phyloP scores from a whole-genome alignment of 148 eudicot species.

The Vaccinium corymbosum region DNA sequence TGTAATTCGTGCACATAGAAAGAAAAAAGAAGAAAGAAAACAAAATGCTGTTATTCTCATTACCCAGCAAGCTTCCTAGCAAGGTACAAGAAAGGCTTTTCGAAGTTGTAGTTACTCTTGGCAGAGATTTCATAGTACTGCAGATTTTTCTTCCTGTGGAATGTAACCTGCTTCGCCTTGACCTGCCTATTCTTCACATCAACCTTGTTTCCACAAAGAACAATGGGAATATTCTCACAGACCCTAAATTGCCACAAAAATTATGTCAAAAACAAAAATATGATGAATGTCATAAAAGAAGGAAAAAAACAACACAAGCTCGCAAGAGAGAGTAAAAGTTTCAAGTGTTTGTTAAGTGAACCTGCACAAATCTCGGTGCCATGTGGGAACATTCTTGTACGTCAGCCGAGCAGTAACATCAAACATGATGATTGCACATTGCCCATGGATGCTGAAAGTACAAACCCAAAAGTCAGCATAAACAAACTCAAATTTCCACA shows the following conservation, averaged over 20 bases:
- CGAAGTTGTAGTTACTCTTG: no score
- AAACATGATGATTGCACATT: constrained; percentile 21
- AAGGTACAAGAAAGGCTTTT: constrained; percentile 20
- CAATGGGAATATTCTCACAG: constrained; percentile 10
- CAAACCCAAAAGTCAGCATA: not conserved
- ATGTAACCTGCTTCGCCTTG: no score
- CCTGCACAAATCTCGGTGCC: constrained; percentile 22
- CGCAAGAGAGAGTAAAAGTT: not conserved
- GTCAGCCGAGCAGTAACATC: constrained; percentile 22
- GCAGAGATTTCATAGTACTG: no score
- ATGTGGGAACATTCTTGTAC: constrained; percentile 20
- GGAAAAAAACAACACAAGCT: not conserved
- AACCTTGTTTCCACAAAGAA: no score
- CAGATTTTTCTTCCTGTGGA: no score
- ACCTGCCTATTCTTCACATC: no score
- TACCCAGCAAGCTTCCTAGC: constrained; percentile 21
- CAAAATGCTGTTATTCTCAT: not conserved
- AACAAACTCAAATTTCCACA: not conserved
- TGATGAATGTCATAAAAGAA: not conserved
- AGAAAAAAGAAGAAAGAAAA: not conserved
- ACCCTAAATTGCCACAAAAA: constrained; percentile 4
- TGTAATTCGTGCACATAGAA: not conserved
- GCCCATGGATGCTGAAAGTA: constrained; percentile 20
- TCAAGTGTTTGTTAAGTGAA: not conserved
- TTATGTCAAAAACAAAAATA: not conserved